Base-by-base conservation (phyloP, 148 eudicot species). In the Euryodendron excelsum region DNA sequence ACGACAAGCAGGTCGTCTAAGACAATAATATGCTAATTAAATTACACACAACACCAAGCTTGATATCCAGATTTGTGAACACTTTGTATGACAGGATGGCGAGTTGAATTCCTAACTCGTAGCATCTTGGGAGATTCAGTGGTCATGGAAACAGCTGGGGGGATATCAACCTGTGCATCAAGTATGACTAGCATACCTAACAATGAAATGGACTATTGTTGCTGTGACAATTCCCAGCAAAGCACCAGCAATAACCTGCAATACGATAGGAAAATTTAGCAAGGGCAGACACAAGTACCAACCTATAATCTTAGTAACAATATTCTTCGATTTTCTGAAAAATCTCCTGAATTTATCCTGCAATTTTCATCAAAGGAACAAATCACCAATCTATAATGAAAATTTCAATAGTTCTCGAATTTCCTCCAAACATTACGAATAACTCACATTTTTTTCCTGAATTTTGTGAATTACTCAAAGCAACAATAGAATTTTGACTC, bases 201-300 rank as follows among this genome's bases (percentile, higher is more conserved):
- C 65, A 71, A 90, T 78, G 64, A 91, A 76, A 76, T 81, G 87
- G 41, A 80, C 80, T 61, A 86, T 36, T 60, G 82, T n/a, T 48
- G 96, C 90, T 52, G 89, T 90, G 48, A 83, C 62, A 55, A 90
- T 41, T 50, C 98, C 98, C 77, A 91, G 78, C 59, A 87, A 71
- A 55, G 88, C 96, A 78, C 98, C 98, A 79, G 92, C 96, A 84
- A 85, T 74, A 14, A 91, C 98, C 98, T 93, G 87, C 60, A 56
- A 78, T 30, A 69, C 13, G 45, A 23, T 17, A 77, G 53, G 14
- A 66, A 62, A 55, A 70, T 14, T 28, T 21, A 73, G 17, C 71
- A 47, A 44, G 31, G 17, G 18, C n/a, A 37, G 31, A 25, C 39
- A 58, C 23, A 31, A 12, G 2, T 9, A 20, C 23, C 28, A 30